Percentiles rank a stretch among this genome's conserved stretches.
These are phyloP conservation scores for Tolypocladium guangdongense DNA, from an alignment of 2,329 filamentous ascomycete species.

Conservation along the genomic window DNA sequence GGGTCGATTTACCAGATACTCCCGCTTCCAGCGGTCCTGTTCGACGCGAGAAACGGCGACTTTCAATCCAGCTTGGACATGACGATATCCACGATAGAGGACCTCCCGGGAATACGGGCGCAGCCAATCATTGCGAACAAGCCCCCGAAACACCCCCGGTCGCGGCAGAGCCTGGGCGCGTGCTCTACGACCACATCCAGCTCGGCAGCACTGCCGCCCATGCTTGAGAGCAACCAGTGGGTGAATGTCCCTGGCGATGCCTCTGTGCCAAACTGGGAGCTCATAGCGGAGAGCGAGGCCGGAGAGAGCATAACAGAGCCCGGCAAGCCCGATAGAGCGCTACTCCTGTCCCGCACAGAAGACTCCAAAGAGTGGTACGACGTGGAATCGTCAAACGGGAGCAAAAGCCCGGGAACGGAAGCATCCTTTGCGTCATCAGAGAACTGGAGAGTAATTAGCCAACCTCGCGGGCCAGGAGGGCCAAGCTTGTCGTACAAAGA, in stretches of 20 bases:
- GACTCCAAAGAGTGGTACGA: slow-evolving; percentile 13
- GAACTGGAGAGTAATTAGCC: slow-evolving; percentile 23
- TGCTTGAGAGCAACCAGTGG: slow-evolving; percentile 4
- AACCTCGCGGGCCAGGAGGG: slow-evolving; percentile 9
- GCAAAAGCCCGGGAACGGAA: slow-evolving; percentile 14
- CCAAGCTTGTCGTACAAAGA: slow-evolving; percentile 22
- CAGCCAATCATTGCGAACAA: slow-evolving; percentile 4
- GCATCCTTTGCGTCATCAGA: slow-evolving; percentile 24
- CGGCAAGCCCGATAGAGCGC: slow-evolving; percentile 12
- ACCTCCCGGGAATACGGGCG: slow-evolving; percentile 12
- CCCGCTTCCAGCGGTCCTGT: slow-evolving; percentile 16
- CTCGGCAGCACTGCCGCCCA: slow-evolving; percentile 19
- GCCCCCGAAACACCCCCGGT: slow-evolving; percentile 4
- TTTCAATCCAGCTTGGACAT: slow-evolving; percentile 18
- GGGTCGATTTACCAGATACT: slow-evolving; percentile 21
- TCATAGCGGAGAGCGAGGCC: slow-evolving; percentile 10
- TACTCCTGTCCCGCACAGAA: slow-evolving; percentile 5
- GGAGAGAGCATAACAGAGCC: slow-evolving; percentile 13
- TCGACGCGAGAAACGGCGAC: slow-evolving; percentile 12
- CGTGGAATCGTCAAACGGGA: slow-evolving; percentile 8
- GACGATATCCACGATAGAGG: slow-evolving; percentile 16
- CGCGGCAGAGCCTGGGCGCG: slow-evolving; percentile 11
- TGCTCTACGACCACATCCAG: slow-evolving; percentile 21
- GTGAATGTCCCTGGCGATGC: slow-evolving; percentile 1
- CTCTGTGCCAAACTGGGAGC: slow-evolving; percentile 9